phyloP scores from a whole-genome alignment of 192 early-diverging fungal genomes.

The Pilobolus umbonatus region DNA sequence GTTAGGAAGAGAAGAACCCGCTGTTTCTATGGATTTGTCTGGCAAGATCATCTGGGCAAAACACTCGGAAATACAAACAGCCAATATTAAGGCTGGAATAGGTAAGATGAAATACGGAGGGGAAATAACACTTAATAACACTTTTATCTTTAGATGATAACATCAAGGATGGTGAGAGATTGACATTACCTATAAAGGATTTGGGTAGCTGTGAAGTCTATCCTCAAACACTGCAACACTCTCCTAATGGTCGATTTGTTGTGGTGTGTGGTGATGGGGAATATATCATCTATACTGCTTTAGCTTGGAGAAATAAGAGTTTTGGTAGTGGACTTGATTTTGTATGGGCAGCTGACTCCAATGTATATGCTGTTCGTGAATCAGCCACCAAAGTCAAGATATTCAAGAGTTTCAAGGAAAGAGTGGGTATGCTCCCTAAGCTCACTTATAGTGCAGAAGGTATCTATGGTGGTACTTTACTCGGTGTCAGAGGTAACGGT shows the following conservation, averaged over 20 bases:
- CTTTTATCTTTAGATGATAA: conserved; percentile 56
- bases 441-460: conserved; percentile 86
- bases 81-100: conserved; percentile 82
- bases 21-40: conserved; percentile 91
- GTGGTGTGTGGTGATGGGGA: conserved; percentile 99
- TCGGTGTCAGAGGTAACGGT: conserved; percentile 78
- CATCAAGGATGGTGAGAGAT: conserved; percentile 89
- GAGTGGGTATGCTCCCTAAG: conserved; percentile 54
- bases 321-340: conserved; percentile 94
- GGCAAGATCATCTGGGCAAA: conserved; percentile 99
- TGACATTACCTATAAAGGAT: conserved; percentile 84
- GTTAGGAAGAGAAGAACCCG: conserved; percentile 93
- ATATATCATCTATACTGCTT: conserved; percentile 99
- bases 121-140: background rate
- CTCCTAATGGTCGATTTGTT: conserved; percentile 97
- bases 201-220: conserved; percentile 97
- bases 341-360: conserved; percentile 97
- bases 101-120: conserved; percentile 29
- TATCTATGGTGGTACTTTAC: conserved; percentile 89
- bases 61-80: conserved; percentile 93
- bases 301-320: conserved; percentile 99
- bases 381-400: conserved; percentile 83
- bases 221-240: conserved; percentile 92
- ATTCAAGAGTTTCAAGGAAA: conserved; percentile 97
- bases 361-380: conserved; percentile 95